Conservation (phyloP, 805 yeast species). For the Millerozyma acaciae region DNA sequence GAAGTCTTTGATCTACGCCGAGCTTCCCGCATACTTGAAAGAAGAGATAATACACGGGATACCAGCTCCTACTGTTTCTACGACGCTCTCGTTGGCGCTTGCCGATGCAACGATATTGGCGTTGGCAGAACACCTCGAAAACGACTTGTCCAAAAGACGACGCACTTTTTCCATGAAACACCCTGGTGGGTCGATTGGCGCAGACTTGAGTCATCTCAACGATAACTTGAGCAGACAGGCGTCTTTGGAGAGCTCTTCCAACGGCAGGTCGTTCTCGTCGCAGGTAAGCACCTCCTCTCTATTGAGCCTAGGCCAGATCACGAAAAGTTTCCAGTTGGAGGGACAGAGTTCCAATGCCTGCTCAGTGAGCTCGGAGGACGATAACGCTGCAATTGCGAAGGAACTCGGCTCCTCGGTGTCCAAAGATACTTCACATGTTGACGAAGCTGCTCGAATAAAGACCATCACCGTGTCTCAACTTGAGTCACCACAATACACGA, state of each 20-base stretch:
- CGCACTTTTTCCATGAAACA: slow-evolving; percentile 65
- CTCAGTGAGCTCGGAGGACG: slow-evolving; percentile 20
- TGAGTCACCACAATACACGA: slow-evolving; percentile 11
- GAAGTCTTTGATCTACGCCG: slow-evolving; percentile 54
- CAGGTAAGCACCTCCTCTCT: slow-evolving; percentile 10
- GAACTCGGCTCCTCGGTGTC: not conserved
- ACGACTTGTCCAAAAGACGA: slow-evolving; percentile 51
- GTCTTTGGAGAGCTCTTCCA: slow-evolving; percentile 3
- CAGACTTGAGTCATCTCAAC: slow-evolving; percentile 34
- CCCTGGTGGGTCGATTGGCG: slow-evolving; percentile 91
- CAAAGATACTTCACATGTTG: not conserved
- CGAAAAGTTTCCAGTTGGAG: slow-evolving; percentile 3
- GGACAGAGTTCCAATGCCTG: slow-evolving; percentile 6
- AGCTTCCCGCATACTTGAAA: slow-evolving; percentile 51
- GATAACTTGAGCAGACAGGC: slow-evolving; percentile 14
- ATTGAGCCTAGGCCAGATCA: slow-evolving; percentile 13
- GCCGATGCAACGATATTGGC: slow-evolving; percentile 80
- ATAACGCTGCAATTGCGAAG: slow-evolving; percentile 9
- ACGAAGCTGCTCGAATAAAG: no score
- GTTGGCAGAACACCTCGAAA: slow-evolving; percentile 60
- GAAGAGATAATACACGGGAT: slow-evolving; percentile 71
- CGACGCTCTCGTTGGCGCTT: slow-evolving; percentile 69
- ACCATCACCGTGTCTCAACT: slow-evolving; percentile 5
- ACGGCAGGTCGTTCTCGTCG: slow-evolving; percentile 10
- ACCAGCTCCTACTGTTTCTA: slow-evolving; percentile 84